These are phyloP conservation scores for Leonotis leonurus DNA, from an alignment of 257 asterid genomes.

Conservation along the genomic window DNA sequence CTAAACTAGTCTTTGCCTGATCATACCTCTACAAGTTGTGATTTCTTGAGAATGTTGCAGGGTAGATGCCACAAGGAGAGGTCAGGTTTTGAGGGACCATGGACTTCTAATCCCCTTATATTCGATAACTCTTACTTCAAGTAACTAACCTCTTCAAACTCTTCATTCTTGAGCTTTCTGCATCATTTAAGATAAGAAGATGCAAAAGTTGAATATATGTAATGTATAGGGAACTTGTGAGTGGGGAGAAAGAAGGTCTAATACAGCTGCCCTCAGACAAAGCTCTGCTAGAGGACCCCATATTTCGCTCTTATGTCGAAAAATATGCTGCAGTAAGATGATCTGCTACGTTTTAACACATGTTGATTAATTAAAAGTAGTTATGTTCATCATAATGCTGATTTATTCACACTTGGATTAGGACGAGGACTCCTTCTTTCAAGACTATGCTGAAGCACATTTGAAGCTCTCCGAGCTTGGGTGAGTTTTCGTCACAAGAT, in stretches of 20 bases:
- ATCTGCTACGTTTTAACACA: background rate
- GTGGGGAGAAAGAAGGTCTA: conserved; percentile 56
- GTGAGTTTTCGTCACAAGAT: conserved; percentile 32
- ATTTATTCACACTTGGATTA: conserved; percentile 5
- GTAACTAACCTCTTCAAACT: conserved; percentile 15
- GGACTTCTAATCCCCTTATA: conserved; percentile 50
- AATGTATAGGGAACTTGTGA: conserved; percentile 46
- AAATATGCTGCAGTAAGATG: conserved; percentile 67
- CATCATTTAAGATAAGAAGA: too few species aligned
- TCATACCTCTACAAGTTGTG: background rate
- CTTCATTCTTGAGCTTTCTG: background rate
- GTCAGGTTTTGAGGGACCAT: conserved; percentile 49
- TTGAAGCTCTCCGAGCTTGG: conserved; percentile 80
- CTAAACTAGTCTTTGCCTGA: background rate
- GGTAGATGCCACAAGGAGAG: conserved; percentile 53
- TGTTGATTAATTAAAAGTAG: background rate
- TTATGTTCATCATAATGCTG: background rate
- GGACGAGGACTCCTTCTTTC: conserved; percentile 87
- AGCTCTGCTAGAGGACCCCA: conserved; percentile 52
- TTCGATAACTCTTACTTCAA: conserved; percentile 49
- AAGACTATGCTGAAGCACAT: conserved; percentile 78
- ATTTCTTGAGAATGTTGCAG: conserved; percentile 14
- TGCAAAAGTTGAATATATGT: background rate
- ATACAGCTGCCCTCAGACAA: conserved; percentile 70
- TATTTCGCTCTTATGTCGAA: conserved; percentile 43